phyloP scores from a whole-genome alignment of 2,329 filamentous ascomycete species.

The Aspergillus intermedius region DNA sequence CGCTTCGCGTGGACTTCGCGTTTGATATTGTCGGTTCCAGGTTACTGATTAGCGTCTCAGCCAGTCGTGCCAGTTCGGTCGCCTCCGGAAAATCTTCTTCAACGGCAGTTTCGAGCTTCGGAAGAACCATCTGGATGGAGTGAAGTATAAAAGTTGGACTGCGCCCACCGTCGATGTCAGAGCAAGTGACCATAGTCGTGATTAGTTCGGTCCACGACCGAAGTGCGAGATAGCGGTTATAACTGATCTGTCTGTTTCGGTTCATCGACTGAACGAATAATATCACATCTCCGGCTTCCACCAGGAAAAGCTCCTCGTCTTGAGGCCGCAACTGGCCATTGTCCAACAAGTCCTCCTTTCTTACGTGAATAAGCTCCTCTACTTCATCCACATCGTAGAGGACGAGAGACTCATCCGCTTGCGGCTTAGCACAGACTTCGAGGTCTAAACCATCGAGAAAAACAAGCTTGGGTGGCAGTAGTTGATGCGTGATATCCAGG shows the following conservation, averaged over 20 bases:
- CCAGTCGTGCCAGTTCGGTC: slow-evolving; percentile 69
- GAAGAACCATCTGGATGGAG: slow-evolving; percentile 77
- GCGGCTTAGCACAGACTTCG: slow-evolving; percentile 55
- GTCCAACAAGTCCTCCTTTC: slow-evolving; percentile 27
- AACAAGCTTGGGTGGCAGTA: slow-evolving; percentile 48
- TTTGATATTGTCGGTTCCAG: slow-evolving; percentile 31
- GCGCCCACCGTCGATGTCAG: slow-evolving; percentile 66
- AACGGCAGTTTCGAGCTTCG: slow-evolving; percentile 74
- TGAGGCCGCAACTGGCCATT: slow-evolving; percentile 41
- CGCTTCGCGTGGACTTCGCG: slow-evolving; percentile 40
- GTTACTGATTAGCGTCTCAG: slow-evolving; percentile 53
- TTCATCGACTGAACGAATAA: slow-evolving; percentile 37
- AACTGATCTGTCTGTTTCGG: slow-evolving; percentile 30
- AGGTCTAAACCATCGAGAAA: slow-evolving; percentile 64
- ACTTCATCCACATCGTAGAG: slow-evolving; percentile 66
- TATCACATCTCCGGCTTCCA: slow-evolving; percentile 34
- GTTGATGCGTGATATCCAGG: slow-evolving; percentile 46
- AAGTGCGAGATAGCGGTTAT: slow-evolving; percentile 59
- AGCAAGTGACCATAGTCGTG: slow-evolving; percentile 73
- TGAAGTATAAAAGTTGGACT: slow-evolving; percentile 77
- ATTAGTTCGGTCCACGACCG: slow-evolving; percentile 79
- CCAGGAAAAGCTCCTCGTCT: slow-evolving; percentile 36
- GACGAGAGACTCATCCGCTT: slow-evolving; percentile 43
- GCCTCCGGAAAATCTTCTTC: slow-evolving; percentile 63
- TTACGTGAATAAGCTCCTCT: slow-evolving; percentile 63